Percentiles rank a stretch among this genome's conserved stretches.
phyloP scores from a whole-genome alignment of 805 yeast genomes.

The Lipomyces yamanashiensis region DNA sequence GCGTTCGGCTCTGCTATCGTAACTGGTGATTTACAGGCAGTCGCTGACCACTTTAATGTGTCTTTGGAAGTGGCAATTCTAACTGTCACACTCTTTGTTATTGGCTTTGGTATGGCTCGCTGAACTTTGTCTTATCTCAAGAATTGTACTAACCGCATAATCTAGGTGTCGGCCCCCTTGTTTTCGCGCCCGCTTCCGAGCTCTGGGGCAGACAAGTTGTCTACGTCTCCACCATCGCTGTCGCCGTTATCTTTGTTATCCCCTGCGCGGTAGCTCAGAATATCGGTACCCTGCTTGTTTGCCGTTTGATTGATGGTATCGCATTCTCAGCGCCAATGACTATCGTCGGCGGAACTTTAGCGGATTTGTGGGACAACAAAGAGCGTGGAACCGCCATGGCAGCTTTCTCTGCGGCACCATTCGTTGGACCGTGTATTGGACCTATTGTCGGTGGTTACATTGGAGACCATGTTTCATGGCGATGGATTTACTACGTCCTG shows the following conservation, averaged over 20 bases:
- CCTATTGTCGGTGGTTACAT: constrained; percentile 67
- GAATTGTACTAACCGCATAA: too few species aligned
- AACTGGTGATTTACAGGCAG: constrained; percentile 63
- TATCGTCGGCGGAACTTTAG: constrained; percentile 76
- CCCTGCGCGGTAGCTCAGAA: constrained; percentile 62
- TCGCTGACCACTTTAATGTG: constrained; percentile 53
- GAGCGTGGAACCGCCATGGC: constrained; percentile 74
- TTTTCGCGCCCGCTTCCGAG: constrained; percentile 65
- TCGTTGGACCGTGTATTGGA: constrained; percentile 61
- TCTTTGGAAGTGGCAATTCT: constrained; percentile 64
- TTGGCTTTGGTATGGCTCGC: constrained; percentile 56
- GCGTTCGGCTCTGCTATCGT: constrained; percentile 73
- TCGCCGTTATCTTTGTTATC: constrained; percentile 56
- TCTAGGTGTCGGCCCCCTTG: constrained; percentile 55
- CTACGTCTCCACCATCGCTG: constrained; percentile 54
- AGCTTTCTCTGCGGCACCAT: constrained; percentile 64
- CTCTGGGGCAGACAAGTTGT: constrained; percentile 60
- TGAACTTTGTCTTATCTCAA: constrained; percentile 28
- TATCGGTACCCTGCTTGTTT: constrained; percentile 65
- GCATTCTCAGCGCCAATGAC: constrained; percentile 76
- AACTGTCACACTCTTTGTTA: constrained; percentile 59
- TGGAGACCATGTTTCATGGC: constrained; percentile 64
- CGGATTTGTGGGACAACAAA: constrained; percentile 67
- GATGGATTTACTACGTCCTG: constrained; percentile 72
- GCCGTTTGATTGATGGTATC: constrained; percentile 70